Evolutionary conservation across 805 yeast species (phyloP), one percentile per base, ranked within the genome.

Genomic region (Ogataea philodendri): DNA sequence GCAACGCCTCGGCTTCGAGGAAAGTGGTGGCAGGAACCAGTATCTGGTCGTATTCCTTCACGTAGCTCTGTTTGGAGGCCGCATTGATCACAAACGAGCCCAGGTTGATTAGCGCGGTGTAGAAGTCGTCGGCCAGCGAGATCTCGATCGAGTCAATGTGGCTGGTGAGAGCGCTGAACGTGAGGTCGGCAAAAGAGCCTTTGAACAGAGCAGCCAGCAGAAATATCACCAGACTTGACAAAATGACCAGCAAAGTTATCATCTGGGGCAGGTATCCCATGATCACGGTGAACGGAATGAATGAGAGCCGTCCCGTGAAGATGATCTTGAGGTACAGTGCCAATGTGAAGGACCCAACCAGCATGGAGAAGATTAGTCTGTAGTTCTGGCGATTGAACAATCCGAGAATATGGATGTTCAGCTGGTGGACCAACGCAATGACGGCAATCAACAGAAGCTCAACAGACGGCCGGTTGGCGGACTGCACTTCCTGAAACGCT

Each of bases 401-500:
- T 2, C 81, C 85, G 22, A 85, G 72, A 1, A 77, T 3, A 42
- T 87, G 95, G 32, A 80, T 71, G 11, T 71, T 59, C 7, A 81
- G 44, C 48, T 84, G 88, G 40, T 76, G 77, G 1, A 69, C 36
- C 1, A 82, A 55, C 40, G 82, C 78, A 49, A 76, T 72, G 6
- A 77, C 41, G n/a, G 79, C 69, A 3, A 77, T 63, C 7, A 67
- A 58, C 26, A 74, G 65, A 29, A 73, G 62, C 51, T 70, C 84
- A 31, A 66, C 70, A 1, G 78, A 70, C 20, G 78, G 86, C 31
- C 68, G 60, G 35, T 36, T 62, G 21, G 65, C 60, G 27, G 68
- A 65, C 54, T 72, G 82, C 39, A 72, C 78, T 48, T 84, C 93
- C 49, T 83, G 89, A 52, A 81, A 81, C 9, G 86, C 84, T 10